Evolutionary conservation across 352 stramenopile genomes (phyloP), one percentile per base, ranked within the genome.

Genomic region (Pseudoperonospora humuli): DNA sequence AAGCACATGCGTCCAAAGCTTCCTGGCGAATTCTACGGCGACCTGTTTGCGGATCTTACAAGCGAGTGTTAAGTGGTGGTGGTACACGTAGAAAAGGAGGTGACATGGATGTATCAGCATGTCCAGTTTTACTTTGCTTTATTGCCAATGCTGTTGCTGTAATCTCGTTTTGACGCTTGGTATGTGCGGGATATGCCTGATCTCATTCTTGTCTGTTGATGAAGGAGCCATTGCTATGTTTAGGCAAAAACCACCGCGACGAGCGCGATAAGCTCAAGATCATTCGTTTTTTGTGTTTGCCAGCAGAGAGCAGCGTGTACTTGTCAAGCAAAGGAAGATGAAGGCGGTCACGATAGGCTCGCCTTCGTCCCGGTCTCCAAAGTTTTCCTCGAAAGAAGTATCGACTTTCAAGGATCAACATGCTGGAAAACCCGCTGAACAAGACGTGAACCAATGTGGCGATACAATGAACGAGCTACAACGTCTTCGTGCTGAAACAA

Each of bases 1-100:
- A 82, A 86, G 42, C 64, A 93, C 51, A 87, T 93, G 66, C 75
- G 64, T 9, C 78, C 81, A 11, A 80, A 88, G 54, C 67, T 93
- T 13, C 81, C 81, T 8, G 78, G 81, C 21, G 76, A 93, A 50
- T 93, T 93, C 50, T 93, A 93, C 50, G 75, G 81, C 26, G 65
- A 75, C 37, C 55, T 93, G 26, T 93, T 93, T 54, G 58, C 66
- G 14, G 73, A 84, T 47, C 51, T 84, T 25, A 62, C 62, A 34
- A 55, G 48, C 28, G 52, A 50, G 29, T 42, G 18, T 21, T 60
- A 60, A 49, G 29, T 42, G 18, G 20, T 60, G 55, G 45, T 19
- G 13, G 26, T 25, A 19, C 9, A 35, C 39, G 20, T 39, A 35
- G 17, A 17, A 21, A 17, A 35, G 28, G 41, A 41, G 20, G 25